Percentiles rank a stretch among this genome's conserved stretches.
Conservation (phyloP, 1,284 basidiomycete genomes). For the Marasmius sp. region DNA sequence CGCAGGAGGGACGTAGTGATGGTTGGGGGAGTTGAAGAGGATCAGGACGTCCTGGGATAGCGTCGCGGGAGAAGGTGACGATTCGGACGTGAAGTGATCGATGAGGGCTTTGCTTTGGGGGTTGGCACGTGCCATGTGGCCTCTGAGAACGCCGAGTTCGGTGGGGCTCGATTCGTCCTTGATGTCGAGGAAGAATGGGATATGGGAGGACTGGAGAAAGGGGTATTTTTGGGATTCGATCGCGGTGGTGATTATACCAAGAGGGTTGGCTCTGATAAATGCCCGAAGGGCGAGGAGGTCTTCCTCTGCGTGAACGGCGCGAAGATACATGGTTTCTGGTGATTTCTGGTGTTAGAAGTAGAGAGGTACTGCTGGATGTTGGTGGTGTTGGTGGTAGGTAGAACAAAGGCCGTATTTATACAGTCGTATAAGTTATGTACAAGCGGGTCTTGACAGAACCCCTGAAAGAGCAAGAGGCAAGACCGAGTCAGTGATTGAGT, state of each 20-base stretch:
- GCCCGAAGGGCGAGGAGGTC: constrained; percentile 31
- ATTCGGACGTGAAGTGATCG: constrained; percentile 3
- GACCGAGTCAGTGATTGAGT: too few relatives aligned
- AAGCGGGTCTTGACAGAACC: too few relatives aligned
- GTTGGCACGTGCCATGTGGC: constrained; percentile 27
- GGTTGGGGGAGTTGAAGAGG: constrained; percentile 23
- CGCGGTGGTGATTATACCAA: constrained; percentile 35
- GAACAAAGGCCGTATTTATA: too few relatives aligned
- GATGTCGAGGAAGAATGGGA: constrained; percentile 39
- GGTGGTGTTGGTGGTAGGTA: too few relatives aligned
- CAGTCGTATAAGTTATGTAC: too few relatives aligned
- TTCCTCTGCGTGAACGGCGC: constrained; percentile 37
- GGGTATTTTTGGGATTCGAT: constrained; percentile 26
- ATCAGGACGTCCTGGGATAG: constrained; percentile 14
- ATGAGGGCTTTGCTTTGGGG: constrained; percentile 28
- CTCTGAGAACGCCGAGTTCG: constrained; percentile 23
- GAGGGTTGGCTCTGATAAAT: constrained; percentile 36
- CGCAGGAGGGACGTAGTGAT: constrained; percentile 29
- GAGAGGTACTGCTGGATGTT: too few relatives aligned
- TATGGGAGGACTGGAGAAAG: constrained; percentile 39
- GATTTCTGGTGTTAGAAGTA: too few relatives aligned
- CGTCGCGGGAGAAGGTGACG: background rate
- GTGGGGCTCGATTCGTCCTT: constrained; percentile 12
- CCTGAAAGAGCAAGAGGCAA: too few relatives aligned
- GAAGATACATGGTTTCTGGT: constrained; percentile 35